A percentile compares a stretch with the other conserved stretches of the same genome.
These are phyloP conservation scores for Trichosporon sp. DNA, from an alignment of 1,284 basidiomycete genomes.

Conservation along the genomic window DNA sequence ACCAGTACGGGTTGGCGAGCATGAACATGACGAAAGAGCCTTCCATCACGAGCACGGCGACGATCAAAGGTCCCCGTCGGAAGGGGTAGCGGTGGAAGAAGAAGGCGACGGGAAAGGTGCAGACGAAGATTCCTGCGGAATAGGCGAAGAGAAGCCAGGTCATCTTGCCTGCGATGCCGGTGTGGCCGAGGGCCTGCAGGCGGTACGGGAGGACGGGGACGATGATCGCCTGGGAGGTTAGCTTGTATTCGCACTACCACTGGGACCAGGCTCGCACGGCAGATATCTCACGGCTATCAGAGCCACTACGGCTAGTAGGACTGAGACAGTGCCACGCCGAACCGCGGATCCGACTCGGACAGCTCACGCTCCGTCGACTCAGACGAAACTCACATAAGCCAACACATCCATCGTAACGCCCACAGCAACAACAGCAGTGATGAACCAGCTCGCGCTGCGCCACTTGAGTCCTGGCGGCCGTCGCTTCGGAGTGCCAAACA, in stretches of 20 bases:
- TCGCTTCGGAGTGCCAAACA: background rate
- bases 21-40: conserved; percentile 69
- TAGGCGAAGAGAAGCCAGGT: conserved; percentile 52
- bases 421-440: conserved; percentile 44
- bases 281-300: background rate
- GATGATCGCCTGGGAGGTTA: conserved; percentile 41
- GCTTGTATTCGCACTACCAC: background rate
- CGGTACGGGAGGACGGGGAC: conserved; percentile 71
- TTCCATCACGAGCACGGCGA: conserved; percentile 53
- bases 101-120: conserved; percentile 70
- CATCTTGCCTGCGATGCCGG: conserved; percentile 44
- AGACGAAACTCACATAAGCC: conserved; percentile 42
- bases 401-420: conserved; percentile 46
- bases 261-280: too few relatives aligned
- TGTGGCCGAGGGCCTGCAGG: conserved; percentile 41
- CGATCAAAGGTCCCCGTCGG: conserved; percentile 65
- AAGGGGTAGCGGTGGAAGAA: conserved; percentile 64
- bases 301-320: too few relatives aligned
- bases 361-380: too few relatives aligned
- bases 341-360: background rate
- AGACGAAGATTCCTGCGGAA: conserved; percentile 53
- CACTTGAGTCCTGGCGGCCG: conserved; percentile 32
- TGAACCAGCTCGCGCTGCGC: conserved; percentile 45
- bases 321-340: too few relatives aligned
- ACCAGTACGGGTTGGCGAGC: conserved; percentile 69